A percentile compares a stretch with the other conserved stretches of the same genome.
phyloP scores from a whole-genome alignment of 1,284 basidiomycete genomes.

The Trichosporon inkin region DNA sequence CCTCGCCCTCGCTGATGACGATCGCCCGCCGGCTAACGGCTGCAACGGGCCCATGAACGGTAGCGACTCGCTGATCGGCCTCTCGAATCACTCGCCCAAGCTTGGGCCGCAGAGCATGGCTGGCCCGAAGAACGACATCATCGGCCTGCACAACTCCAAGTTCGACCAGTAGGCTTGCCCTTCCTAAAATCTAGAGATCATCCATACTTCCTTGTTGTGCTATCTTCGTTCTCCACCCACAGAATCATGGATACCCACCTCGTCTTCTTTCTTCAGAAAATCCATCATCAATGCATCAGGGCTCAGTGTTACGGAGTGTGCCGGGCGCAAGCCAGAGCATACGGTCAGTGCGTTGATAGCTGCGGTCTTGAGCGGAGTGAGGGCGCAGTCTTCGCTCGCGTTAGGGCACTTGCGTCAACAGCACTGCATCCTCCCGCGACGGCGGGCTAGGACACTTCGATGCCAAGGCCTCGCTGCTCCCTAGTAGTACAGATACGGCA shows the following conservation, averaged over 20 bases:
- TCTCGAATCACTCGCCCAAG: slow-evolving; percentile 50
- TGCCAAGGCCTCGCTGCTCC: no score
- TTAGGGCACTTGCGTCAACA: no score
- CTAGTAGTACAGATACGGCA: no score
- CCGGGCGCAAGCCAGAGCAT: no score
- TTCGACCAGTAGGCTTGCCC: slow-evolving; percentile 26
- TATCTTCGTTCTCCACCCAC: not conserved
- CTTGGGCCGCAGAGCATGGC: slow-evolving; percentile 38
- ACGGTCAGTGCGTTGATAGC: no score
- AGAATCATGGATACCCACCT: not conserved
- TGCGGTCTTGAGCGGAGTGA: no score
- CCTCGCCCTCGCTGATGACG: slow-evolving; percentile 29
- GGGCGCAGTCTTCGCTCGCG: no score
- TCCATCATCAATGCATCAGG: no score
- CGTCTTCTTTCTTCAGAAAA: no score
- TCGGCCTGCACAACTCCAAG: slow-evolving; percentile 51
- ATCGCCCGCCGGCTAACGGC: slow-evolving; percentile 31
- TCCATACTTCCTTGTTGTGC: slow-evolving; percentile 2
- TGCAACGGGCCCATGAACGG: slow-evolving; percentile 51
- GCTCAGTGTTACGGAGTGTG: no score
- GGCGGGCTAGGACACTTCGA: no score
- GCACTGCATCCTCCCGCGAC: no score
- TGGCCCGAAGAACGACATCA: slow-evolving; percentile 42
- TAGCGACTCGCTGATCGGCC: slow-evolving; percentile 47
- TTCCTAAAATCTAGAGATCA: not conserved